Evolutionary conservation across 129 eudicot species (phyloP).

Genomic region (Flaveria brownii): DNA sequence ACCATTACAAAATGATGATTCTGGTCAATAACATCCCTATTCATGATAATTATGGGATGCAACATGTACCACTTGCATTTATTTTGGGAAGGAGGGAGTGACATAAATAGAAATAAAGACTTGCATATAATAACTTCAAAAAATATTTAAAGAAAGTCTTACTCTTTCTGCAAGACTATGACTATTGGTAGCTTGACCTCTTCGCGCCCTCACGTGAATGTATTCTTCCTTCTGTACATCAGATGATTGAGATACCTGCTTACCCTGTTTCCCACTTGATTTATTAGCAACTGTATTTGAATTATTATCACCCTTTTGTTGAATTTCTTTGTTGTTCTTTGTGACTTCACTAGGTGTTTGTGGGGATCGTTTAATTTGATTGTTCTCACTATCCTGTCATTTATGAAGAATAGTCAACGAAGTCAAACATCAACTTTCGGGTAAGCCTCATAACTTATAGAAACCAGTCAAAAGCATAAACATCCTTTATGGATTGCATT

Average conservation of each 20-base stretch:
- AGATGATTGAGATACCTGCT: conserved; percentile 70
- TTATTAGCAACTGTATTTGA: conserved; percentile 48
- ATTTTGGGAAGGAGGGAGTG: neutral
- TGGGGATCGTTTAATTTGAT: conserved; percentile 47
- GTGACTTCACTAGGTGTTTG: conserved; percentile 42
- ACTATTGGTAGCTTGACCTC: conserved; percentile 99
- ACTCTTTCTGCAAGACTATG: conserved; percentile 99
- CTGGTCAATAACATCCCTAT: neutral
- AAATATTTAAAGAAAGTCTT: conserved; percentile 10
- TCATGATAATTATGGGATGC: neutral
- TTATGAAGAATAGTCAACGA: conserved; percentile 12
- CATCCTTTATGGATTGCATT: conserved; percentile 1
- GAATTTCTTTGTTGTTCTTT: conserved; percentile 41
- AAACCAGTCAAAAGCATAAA: conserved; percentile 10
- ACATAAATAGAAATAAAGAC: neutral
- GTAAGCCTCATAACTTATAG: neutral
- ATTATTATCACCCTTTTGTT: conserved; percentile 58
- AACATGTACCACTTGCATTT: neutral
- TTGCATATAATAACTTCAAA: neutral
- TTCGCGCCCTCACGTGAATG: conserved; percentile 84
- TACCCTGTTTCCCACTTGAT: conserved; percentile 64
- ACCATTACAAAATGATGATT: neutral
- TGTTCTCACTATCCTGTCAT: conserved; percentile 54
- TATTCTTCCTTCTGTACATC: conserved; percentile 75
- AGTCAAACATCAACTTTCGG: neutral